A percentile compares a stretch with the other conserved stretches of the same genome.
Evolutionary conservation across 352 stramenopile genomes (phyloP).

Genomic region (Globisporangium rhizosaccharum): DNA sequence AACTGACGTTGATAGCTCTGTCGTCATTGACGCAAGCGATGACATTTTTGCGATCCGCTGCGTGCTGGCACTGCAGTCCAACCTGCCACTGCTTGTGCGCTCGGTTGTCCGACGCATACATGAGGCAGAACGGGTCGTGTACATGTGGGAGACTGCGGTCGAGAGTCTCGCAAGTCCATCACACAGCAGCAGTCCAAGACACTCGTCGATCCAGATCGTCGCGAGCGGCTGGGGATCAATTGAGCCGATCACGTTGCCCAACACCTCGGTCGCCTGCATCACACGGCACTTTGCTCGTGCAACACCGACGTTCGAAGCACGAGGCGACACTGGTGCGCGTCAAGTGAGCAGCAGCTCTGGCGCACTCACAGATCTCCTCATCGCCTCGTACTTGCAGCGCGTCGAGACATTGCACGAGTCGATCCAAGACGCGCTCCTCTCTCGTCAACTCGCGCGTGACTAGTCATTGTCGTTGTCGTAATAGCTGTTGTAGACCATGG

Average conservation of each 20-base stretch:
- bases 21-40: not conserved
- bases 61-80: not conserved
- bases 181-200: too few species aligned
- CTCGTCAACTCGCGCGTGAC: not conserved
- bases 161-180: not conserved
- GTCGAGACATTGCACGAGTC: constrained; percentile 3
- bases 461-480: not conserved
- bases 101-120: not conserved
- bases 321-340: not conserved
- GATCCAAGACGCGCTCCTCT: constrained; percentile 5
- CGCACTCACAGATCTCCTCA: constrained; percentile 8
- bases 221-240: constrained; percentile 1
- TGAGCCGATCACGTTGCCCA: not conserved
- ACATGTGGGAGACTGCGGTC: not conserved
- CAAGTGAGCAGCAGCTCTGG: not conserved
- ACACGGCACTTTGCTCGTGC: constrained; percentile 4
- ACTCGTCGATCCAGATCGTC: not conserved
- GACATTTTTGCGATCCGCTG: not conserved
- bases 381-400: constrained; percentile 7
- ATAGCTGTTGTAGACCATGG: not conserved
- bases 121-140: constrained; percentile 4
- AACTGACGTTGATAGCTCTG: not conserved
- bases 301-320: not conserved
- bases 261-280: not conserved
- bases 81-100: not conserved